A percentile compares a stretch with the other conserved stretches of the same genome.
phyloP scores from a whole-genome alignment of 768 basidiomycete genomes.

The Cantharellus cinnabarinus region DNA sequence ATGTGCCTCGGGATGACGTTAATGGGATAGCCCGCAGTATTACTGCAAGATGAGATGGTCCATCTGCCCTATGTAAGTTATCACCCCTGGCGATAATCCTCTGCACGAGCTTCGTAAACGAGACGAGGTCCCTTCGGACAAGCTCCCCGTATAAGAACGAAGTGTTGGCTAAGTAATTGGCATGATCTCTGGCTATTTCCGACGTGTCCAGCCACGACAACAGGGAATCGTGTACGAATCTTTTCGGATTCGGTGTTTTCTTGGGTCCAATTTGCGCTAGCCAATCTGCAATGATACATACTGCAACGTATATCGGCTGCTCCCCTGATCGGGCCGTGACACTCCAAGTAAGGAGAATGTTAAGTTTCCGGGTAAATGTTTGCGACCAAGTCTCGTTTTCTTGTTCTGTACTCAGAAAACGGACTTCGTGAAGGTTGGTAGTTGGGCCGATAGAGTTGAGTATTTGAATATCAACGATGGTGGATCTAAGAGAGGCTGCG shows the following conservation, averaged over 20 bases:
- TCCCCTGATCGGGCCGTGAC: conserved; percentile 70
- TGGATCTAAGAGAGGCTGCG: conserved; percentile 18
- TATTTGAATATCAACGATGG: conserved; percentile 36
- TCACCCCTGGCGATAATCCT: conserved; percentile 68
- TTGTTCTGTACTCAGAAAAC: conserved; percentile 34
- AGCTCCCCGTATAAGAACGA: conserved; percentile 53
- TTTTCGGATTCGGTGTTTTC: conserved; percentile 30
- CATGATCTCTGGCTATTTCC: conserved; percentile 33
- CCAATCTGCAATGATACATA: conserved; percentile 45
- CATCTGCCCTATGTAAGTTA: conserved; percentile 5
- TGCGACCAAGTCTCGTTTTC: conserved; percentile 15
- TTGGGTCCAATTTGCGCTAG: conserved; percentile 39
- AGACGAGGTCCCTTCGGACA: conserved; percentile 47
- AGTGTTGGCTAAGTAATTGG: conserved; percentile 34
- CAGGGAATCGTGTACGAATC: conserved; percentile 50
- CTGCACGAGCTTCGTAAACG: conserved; percentile 55
- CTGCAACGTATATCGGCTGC: conserved; percentile 57
- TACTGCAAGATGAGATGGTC: conserved; percentile 39
- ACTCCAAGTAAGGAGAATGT: conserved; percentile 60
- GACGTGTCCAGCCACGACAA: conserved; percentile 67
- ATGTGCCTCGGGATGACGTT: conserved; percentile 35
- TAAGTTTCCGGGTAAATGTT: conserved; percentile 44
- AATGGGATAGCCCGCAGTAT: conserved; percentile 59
- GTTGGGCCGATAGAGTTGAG: conserved; percentile 55
- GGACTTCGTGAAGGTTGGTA: conserved; percentile 36